These are phyloP conservation scores for Mycena crocata DNA, from an alignment of 768 basidiomycete genomes.

Conservation along the genomic window DNA sequence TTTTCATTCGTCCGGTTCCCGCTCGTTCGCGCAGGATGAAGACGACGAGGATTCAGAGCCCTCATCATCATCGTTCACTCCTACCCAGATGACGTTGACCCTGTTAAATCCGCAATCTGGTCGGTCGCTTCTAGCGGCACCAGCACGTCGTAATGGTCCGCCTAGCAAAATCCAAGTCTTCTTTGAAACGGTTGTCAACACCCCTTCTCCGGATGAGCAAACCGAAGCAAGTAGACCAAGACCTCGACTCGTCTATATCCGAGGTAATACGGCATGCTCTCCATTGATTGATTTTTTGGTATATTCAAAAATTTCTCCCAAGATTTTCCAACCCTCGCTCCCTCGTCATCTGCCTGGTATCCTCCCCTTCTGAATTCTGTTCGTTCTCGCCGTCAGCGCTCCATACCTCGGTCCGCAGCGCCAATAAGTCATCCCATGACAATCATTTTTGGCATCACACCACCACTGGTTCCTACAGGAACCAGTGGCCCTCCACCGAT, in stretches of 20 bases:
- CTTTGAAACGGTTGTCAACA: slow-evolving; percentile 82
- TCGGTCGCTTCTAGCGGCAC: slow-evolving; percentile 54
- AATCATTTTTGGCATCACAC: slow-evolving; percentile 90
- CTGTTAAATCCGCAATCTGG: slow-evolving; percentile 52
- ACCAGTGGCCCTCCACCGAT: slow-evolving; percentile 42
- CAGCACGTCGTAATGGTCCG: slow-evolving; percentile 55
- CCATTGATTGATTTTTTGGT: neutral
- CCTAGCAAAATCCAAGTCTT: slow-evolving; percentile 75
- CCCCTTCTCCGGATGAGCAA: slow-evolving; percentile 49
- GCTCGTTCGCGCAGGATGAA: slow-evolving; percentile 55
- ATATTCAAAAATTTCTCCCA: neutral
- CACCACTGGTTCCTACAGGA: slow-evolving; percentile 58
- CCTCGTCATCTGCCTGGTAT: slow-evolving; percentile 83
- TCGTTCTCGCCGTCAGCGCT: slow-evolving; percentile 77
- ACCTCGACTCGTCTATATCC: slow-evolving; percentile 86
- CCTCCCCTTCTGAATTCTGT: slow-evolving; percentile 83
- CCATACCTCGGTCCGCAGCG: slow-evolving; percentile 68
- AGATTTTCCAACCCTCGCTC: slow-evolving; percentile 81
- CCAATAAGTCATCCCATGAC: slow-evolving; percentile 77
- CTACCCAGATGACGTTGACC: slow-evolving; percentile 56
- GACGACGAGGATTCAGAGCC: slow-evolving; percentile 56
- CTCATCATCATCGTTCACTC: slow-evolving; percentile 42
- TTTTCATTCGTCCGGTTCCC: slow-evolving; percentile 54
- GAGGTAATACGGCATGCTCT: slow-evolving; percentile 41
- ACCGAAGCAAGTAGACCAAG: slow-evolving; percentile 43